phyloP scores from a whole-genome alignment of 352 stramenopile genomes.

The Phytopythium delawarense region DNA sequence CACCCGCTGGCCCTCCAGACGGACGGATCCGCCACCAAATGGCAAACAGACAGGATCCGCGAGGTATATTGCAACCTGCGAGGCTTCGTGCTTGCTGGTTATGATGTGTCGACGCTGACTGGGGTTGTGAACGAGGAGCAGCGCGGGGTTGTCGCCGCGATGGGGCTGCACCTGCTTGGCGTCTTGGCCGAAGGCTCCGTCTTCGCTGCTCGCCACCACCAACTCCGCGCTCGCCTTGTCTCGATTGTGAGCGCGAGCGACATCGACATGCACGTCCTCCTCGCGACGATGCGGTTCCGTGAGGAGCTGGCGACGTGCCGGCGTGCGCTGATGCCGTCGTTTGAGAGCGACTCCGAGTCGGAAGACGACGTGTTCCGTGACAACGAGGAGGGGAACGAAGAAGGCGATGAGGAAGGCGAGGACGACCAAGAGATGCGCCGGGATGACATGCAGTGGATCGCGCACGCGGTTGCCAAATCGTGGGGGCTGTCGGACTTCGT shows the following conservation, averaged over 20 bases:
- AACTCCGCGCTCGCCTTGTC: slow-evolving; percentile 21
- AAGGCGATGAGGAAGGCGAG: slow-evolving; percentile 19
- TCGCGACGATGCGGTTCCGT: slow-evolving; percentile 49
- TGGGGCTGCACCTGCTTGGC: background rate
- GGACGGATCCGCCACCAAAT: slow-evolving; percentile 3
- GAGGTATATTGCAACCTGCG: background rate
- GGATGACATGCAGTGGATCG: slow-evolving; percentile 35
- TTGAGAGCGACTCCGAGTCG: slow-evolving; percentile 28
- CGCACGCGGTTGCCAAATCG: slow-evolving; percentile 14
- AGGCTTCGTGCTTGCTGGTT: background rate
- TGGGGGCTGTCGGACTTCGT: slow-evolving; percentile 32
- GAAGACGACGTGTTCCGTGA: slow-evolving; percentile 11
- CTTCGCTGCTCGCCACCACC: background rate
- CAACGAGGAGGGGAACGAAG: slow-evolving; percentile 8
- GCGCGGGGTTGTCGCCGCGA: background rate
- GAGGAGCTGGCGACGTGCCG: slow-evolving; percentile 42
- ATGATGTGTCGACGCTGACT: slow-evolving; percentile 5
- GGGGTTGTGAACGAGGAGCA: background rate
- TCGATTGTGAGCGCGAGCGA: slow-evolving; percentile 23
- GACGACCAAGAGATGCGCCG: slow-evolving; percentile 11
- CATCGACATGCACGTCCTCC: slow-evolving; percentile 32
- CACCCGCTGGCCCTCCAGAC: slow-evolving; percentile 23
- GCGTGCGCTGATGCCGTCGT: slow-evolving; percentile 31
- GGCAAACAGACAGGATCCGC: slow-evolving; percentile 8
- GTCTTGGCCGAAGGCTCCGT: background rate